Base-by-base conservation (phyloP, 352 stramenopile genomes). In the Phytophthora quininea region DNA sequence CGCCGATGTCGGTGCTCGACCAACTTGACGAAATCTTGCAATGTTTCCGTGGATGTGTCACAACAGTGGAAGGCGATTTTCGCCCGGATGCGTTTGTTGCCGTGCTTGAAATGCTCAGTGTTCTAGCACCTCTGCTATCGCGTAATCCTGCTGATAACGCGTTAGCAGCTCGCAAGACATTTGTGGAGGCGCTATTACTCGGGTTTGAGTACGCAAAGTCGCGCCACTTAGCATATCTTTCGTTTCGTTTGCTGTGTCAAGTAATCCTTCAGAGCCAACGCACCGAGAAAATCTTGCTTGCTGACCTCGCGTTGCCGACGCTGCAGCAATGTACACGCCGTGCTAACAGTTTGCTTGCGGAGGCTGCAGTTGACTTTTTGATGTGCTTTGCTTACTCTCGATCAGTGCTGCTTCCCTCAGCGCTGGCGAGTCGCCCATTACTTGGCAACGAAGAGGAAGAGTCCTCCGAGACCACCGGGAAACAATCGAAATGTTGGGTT, bases 291-390 rank as follows among this genome's bases (percentile, higher is more conserved):
- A 62, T 82, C 2, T 27, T 52, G 8, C 71, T 96, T 30, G 86
- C 86, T 3, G 52, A 66, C 5, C 53, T 73, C 5, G 79, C 81
- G 9, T 67, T 94, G 54, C 86, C 86, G 35, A 69, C 69, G 0
- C 58, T 96, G n/a, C 72, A 86, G 37, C 73, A 87, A 31, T 78
- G 62, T 31, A 56, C 71, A 9, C 46, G 63, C 55, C 68, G 68
- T 1, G 67, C 71, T 1, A 84, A 87, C 46, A 81, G 62, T 37
- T 54, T 86, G 52, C 56, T 96, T 27, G 63, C 80, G 6, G 84
- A 96, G 56, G 72, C 80, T 6, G 84, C 84, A 12, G 76, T 96
- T 8, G 88, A 96, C 50, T 93, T 92, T 46, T 64, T 96, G 24
- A 87, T 92, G 81, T 90, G 74, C 54, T 89, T 87, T 64, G 83